These are phyloP conservation scores for Colletotrichum spaethianum DNA, from an alignment of 2,329 filamentous ascomycete genomes.

Conservation along the genomic window DNA sequence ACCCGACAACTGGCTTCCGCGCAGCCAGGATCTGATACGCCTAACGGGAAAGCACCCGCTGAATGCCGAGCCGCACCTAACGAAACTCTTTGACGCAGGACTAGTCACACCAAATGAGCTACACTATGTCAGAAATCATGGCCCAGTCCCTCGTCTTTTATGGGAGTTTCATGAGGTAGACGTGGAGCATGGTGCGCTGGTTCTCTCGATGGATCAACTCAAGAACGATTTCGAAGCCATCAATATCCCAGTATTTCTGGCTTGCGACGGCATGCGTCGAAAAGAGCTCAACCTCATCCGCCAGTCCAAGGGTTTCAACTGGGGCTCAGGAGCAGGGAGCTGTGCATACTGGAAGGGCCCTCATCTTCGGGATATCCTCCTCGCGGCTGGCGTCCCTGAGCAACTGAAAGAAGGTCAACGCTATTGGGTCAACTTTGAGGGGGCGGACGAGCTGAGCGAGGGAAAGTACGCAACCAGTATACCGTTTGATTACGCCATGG, in stretches of 20 bases:
- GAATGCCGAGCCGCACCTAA: conserved; percentile 63
- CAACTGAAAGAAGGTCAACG: conserved; percentile 26
- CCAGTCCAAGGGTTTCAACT: conserved; percentile 64
- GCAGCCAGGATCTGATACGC: conserved; percentile 61
- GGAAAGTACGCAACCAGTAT: conserved; percentile 64
- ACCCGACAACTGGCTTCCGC: conserved; percentile 68
- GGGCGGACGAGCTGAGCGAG: conserved; percentile 61
- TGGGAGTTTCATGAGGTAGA: conserved; percentile 66
- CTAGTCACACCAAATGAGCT: conserved; percentile 65
- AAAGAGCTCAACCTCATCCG: conserved; percentile 67
- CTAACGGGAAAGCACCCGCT: conserved; percentile 67
- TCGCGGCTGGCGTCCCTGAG: conserved; percentile 54
- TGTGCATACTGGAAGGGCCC: conserved; percentile 67
- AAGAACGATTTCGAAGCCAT: conserved; percentile 57
- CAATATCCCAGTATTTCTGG: conserved; percentile 63
- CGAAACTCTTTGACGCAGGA: conserved; percentile 59
- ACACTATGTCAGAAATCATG: conserved; percentile 68
- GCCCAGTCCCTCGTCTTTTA: conserved; percentile 63
- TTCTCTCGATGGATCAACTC: conserved; percentile 60
- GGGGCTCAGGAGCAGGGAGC: conserved; percentile 59
- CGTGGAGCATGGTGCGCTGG: conserved; percentile 55
- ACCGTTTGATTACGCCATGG: conserved; percentile 63
- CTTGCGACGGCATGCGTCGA: conserved; percentile 64
- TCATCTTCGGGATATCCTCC: conserved; percentile 60
- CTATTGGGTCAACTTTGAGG: conserved; percentile 64